Evolutionary conservation across 176 grass and related monocot species (phyloP).

Genomic region (Oryza brachyantha): DNA sequence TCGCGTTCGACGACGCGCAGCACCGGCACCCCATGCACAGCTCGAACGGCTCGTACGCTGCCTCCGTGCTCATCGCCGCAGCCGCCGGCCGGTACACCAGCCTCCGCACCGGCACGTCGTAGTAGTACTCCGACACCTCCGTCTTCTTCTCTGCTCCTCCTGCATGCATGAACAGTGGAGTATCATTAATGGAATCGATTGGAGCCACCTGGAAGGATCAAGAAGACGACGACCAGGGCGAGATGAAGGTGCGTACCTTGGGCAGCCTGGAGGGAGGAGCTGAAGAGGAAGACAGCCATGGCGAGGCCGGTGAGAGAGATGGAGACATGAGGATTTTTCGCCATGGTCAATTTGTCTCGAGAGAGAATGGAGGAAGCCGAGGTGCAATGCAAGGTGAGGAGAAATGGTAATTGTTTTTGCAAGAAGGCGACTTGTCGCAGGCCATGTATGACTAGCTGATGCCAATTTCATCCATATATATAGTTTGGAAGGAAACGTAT

Average conservation of each 20-base stretch:
- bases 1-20: slow-evolving; percentile 44
- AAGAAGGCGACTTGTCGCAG: neutral
- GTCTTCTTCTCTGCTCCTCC: neutral
- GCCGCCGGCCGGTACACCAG: slow-evolving; percentile 25
- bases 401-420: neutral
- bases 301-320: neutral
- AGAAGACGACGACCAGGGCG: neutral
- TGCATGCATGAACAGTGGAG: neutral
- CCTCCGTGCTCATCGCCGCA: neutral
- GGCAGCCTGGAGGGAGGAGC: neutral
- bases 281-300: neutral
- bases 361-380: neutral
- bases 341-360: slow-evolving; percentile 10
- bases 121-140: too few relatives aligned
- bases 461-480: neutral
- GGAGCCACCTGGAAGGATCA: neutral
- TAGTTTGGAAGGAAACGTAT: neutral
- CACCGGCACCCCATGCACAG: slow-evolving; percentile 70
- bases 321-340: neutral
- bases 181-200: neutral
- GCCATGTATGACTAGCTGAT: neutral
- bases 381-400: neutral
- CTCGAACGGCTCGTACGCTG: slow-evolving; percentile 57
- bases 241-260: neutral
- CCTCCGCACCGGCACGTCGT: slow-evolving; percentile 17